phyloP scores from a whole-genome alignment of 2,329 filamentous ascomycete genomes.

The Tolypocladium inflatum region DNA sequence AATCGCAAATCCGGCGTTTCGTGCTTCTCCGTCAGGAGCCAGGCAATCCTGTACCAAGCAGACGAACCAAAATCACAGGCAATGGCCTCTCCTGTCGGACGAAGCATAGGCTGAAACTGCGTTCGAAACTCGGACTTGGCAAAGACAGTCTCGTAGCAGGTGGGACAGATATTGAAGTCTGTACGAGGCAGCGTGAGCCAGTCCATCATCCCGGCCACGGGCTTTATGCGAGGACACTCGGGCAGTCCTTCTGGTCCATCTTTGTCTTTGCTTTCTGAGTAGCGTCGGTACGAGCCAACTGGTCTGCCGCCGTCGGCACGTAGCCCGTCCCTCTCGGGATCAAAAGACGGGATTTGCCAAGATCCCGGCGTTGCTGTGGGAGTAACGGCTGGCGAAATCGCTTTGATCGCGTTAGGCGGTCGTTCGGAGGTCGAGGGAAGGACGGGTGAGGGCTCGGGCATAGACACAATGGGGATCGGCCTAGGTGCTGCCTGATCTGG shows the following conservation, averaged over 20 bases:
- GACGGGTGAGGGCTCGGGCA: constrained; percentile 10
- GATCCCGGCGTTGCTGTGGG: constrained; percentile 15
- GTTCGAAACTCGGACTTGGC: constrained; percentile 56
- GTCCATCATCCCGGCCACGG: constrained; percentile 56
- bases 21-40: constrained; percentile 68
- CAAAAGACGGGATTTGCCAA: constrained; percentile 38
- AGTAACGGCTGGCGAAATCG: not conserved
- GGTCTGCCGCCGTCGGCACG: constrained; percentile 30
- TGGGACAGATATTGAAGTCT: constrained; percentile 72
- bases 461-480: constrained; percentile 8
- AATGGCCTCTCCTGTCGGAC: constrained; percentile 47
- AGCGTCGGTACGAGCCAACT: constrained; percentile 39
- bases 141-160: constrained; percentile 66
- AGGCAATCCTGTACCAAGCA: constrained; percentile 78
- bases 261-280: constrained; percentile 33
- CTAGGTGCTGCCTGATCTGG: not conserved
- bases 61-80: constrained; percentile 70
- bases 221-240: constrained; percentile 58
- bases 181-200: constrained; percentile 72
- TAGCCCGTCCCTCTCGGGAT: constrained; percentile 25
- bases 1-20: constrained; percentile 55
- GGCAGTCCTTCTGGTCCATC: constrained; percentile 35
- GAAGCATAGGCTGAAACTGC: constrained; percentile 50
- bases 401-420: not conserved
- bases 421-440: not conserved